Evolutionary conservation across 805 yeast species (phyloP).

Genomic region (Metschnikowia arizonensis): DNA sequence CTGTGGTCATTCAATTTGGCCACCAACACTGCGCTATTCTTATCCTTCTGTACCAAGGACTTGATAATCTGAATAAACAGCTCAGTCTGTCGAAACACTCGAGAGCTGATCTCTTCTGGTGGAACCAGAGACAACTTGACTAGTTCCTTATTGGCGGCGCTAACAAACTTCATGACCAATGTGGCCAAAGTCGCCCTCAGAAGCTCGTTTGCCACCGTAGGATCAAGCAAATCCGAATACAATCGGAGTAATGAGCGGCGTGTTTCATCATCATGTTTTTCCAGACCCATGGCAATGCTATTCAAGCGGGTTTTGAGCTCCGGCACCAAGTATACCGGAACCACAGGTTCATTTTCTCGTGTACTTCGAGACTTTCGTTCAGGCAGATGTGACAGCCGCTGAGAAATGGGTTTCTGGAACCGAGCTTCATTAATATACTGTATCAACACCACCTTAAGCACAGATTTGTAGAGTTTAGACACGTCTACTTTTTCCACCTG

Average conservation of each 20-base stretch:
- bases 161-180: slow-evolving; percentile 49
- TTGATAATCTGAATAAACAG: slow-evolving; percentile 37
- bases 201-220: slow-evolving; percentile 36
- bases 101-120: slow-evolving; percentile 27
- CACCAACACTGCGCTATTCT: slow-evolving; percentile 34
- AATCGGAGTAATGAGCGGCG: slow-evolving; percentile 58
- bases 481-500: slow-evolving; percentile 20
- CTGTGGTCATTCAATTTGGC: slow-evolving; percentile 43
- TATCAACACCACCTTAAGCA: slow-evolving; percentile 52
- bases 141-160: slow-evolving; percentile 50
- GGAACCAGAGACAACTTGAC: slow-evolving; percentile 36
- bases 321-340: slow-evolving; percentile 36
- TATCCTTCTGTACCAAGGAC: slow-evolving; percentile 34
- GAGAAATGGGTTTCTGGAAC: slow-evolving; percentile 38
- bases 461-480: slow-evolving; percentile 44
- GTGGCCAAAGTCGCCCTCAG: slow-evolving; percentile 38
- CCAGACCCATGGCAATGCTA: slow-evolving; percentile 43
- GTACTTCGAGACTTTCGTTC: slow-evolving; percentile 13
- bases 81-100: slow-evolving; percentile 36
- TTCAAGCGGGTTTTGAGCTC: slow-evolving; percentile 41
- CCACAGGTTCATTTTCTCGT: slow-evolving; percentile 13
- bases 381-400: slow-evolving; percentile 3
- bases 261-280: slow-evolving; percentile 43
- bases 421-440: slow-evolving; percentile 65
- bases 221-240: slow-evolving; percentile 56